Evolutionary conservation across 495 filamentous ascomycete genomes (phyloP).

Genomic region (Hypomontagnella monticulosa): DNA sequence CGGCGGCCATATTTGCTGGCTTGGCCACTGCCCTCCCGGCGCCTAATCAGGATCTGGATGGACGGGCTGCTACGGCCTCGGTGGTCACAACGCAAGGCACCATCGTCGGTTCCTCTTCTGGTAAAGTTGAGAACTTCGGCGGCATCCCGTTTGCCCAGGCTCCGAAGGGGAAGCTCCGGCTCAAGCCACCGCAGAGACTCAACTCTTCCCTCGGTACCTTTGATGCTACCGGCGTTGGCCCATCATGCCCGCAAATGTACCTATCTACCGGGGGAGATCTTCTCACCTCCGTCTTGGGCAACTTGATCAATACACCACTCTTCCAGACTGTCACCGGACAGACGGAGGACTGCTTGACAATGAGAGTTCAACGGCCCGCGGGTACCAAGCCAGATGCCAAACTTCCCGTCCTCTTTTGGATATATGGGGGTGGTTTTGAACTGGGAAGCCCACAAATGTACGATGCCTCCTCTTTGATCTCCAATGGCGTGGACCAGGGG

Average conservation of each 20-base stretch:
- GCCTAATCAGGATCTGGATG: slow-evolving; percentile 46
- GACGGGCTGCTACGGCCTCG: slow-evolving; percentile 54
- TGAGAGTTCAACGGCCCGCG: slow-evolving; percentile 70
- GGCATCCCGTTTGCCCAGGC: slow-evolving; percentile 61
- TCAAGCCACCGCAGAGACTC: slow-evolving; percentile 54
- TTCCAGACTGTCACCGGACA: slow-evolving; percentile 60
- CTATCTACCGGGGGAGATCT: slow-evolving; percentile 58
- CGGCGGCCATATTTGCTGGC: slow-evolving; percentile 37
- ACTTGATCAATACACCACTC: slow-evolving; percentile 64
- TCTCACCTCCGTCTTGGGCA: slow-evolving; percentile 58
- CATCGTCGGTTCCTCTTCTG: slow-evolving; percentile 56
- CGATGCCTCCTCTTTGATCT: slow-evolving; percentile 64
- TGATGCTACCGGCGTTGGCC: slow-evolving; percentile 59
- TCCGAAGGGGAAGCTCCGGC: slow-evolving; percentile 54
- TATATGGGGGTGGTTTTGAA: slow-evolving; percentile 77
- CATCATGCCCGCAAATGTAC: slow-evolving; percentile 66
- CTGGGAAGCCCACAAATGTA: slow-evolving; percentile 65
- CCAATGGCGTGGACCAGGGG: slow-evolving; percentile 59
- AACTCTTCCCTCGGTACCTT: slow-evolving; percentile 58
- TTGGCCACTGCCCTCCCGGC: slow-evolving; percentile 46
- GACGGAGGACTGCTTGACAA: slow-evolving; percentile 74
- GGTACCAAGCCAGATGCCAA: slow-evolving; percentile 64
- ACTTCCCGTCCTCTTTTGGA: slow-evolving; percentile 77
- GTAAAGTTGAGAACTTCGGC: slow-evolving; percentile 56
- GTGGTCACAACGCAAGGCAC: slow-evolving; percentile 61